Evolutionary conservation across 1,284 basidiomycete species (phyloP).

Genomic region (Phylloboletellus chloephorus): DNA sequence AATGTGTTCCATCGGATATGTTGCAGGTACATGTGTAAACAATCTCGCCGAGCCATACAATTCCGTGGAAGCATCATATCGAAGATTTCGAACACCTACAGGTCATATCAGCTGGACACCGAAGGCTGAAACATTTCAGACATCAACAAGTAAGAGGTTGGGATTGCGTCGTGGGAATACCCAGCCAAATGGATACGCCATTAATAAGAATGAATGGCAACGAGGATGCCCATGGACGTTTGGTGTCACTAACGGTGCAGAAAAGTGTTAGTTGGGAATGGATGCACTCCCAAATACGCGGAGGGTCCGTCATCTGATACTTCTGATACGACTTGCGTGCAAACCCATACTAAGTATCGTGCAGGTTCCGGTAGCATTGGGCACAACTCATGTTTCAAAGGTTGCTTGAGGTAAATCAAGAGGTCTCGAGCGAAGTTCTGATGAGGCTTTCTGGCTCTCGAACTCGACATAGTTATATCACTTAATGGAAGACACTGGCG

Average conservation of each 20-base stretch:
- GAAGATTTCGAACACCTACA: background rate
- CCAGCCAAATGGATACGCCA: constrained; percentile 8
- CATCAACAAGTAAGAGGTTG: constrained; percentile 2
- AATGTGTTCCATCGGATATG: no score
- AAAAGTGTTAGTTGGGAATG: constrained; percentile 29
- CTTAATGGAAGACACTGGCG: constrained; percentile 30
- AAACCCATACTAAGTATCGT: constrained; percentile 5
- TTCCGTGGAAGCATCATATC: no score
- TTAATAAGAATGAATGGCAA: constrained; percentile 6
- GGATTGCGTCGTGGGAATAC: constrained; percentile 8
- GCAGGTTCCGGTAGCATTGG: constrained; percentile 15
- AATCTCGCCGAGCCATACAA: no score
- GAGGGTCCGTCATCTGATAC: constrained; percentile 15
- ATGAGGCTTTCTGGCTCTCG: constrained; percentile 14
- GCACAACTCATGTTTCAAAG: constrained; percentile 15
- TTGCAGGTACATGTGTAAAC: no score
- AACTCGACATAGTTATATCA: constrained; percentile 19
- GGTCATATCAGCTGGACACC: background rate
- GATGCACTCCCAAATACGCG: constrained; percentile 22
- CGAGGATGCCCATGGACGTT: constrained; percentile 11
- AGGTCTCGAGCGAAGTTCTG: constrained; percentile 18
- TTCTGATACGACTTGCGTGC: constrained; percentile 24
- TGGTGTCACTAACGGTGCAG: constrained; percentile 21
- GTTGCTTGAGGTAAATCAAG: constrained; percentile 16
- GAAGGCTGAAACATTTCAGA: background rate